Base-by-base conservation (phyloP, 2,329 filamentous ascomycete species). In the Penicillium sp. region DNA sequence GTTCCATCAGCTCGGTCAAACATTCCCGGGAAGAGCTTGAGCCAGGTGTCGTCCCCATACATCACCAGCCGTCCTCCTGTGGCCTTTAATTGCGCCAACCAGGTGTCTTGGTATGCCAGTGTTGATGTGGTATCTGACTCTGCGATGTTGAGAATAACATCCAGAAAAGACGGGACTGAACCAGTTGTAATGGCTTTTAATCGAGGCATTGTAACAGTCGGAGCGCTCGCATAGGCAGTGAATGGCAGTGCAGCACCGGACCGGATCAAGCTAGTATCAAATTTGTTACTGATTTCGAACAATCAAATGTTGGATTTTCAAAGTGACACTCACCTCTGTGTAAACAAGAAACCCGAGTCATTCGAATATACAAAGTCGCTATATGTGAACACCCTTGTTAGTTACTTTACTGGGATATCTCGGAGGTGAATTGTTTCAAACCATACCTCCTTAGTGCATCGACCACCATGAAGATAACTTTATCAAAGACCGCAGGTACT, bases 1-100 rank as follows among this genome's bases (percentile, higher is more conserved):
- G 94, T 99, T 48, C 96, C 94, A 75, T 99, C 96, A 50, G 87
- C 82, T 41, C 93, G 87, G 66, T 88, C 86, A 77, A 99, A 99
- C 48, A 89, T 91, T 17, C 84, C 86, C 0, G 94, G 94, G 68
- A 99, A 99, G 15, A 99, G 82, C 78, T 97, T 97, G 66, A 99
- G 79, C 96, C 94, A 99, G 21, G 94, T 99, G 73, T 99, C 94
- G 70, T 99, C 94, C 49, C 94, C 94, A 70, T 94, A 97, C 88
- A 99, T 94, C 72, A 97, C 81, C 61, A 97, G 81, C 68, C 90
- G 92, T 21, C 90, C 91, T 25, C 80, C 78, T 68, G 86, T 89
- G 36, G 87, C 86, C 73, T 88, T 93, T 77, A 99, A 86, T 79
- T 99, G 94, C 36, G 92, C 90, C 27, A 99, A 84, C 93, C 96